Evolutionary conservation across 768 basidiomycete genomes (phyloP).

Genomic region (Xerocomus potaroensis): DNA sequence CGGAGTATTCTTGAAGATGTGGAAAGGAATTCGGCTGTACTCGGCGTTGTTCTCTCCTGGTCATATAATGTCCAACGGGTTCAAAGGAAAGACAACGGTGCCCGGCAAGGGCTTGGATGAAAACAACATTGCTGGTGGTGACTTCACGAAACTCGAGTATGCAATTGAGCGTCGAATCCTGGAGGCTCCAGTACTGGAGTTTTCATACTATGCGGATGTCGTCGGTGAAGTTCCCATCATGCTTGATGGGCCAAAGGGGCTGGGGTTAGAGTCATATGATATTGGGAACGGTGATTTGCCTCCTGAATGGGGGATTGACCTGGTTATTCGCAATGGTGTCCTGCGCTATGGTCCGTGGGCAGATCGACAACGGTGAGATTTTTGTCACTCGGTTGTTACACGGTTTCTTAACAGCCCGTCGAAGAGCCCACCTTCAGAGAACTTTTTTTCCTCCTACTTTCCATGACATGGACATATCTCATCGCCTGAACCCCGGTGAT

Average conservation of each 20-base stretch:
- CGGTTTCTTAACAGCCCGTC: constrained; percentile 1
- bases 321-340: constrained; percentile 71
- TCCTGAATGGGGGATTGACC: constrained; percentile 92
- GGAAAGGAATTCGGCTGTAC: constrained; percentile 50
- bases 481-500: constrained; percentile 68
- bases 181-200: constrained; percentile 69
- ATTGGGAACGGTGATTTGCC: constrained; percentile 83
- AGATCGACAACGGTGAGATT: constrained; percentile 77
- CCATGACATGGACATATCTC: constrained; percentile 53
- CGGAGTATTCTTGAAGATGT: constrained; percentile 44
- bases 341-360: constrained; percentile 95
- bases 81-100: not conserved
- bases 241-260: constrained; percentile 25
- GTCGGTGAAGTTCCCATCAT: constrained; percentile 67
- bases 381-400: not conserved
- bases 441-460: constrained; percentile 82
- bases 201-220: constrained; percentile 84
- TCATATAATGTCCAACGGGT: not conserved
- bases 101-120: constrained; percentile 39
- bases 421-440: constrained; percentile 69
- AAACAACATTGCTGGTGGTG: constrained; percentile 50
- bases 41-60: constrained; percentile 28
- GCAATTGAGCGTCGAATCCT: constrained; percentile 82
- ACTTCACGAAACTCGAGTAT: constrained; percentile 68
- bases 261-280: constrained; percentile 49